Conservation (phyloP, 164 flowering plant species). For the Magnolia sinica region DNA sequence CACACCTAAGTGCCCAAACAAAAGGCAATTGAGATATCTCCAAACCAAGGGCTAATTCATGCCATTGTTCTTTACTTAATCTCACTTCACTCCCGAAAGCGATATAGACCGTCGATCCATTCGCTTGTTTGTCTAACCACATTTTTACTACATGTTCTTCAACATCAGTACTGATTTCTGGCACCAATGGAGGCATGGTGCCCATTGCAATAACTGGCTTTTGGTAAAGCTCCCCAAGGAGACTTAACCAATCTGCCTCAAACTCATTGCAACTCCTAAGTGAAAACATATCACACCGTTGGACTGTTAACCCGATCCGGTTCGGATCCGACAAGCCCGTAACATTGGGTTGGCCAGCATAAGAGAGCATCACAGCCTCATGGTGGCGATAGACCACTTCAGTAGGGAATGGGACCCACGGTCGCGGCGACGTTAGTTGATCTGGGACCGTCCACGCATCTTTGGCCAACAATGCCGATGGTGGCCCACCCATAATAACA, state of each 20-base stretch:
- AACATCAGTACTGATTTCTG: too few species aligned
- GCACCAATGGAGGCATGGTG: neutral
- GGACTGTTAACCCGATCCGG: neutral
- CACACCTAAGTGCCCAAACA: constrained; percentile 32
- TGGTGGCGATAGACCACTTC: neutral
- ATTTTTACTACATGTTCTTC: neutral
- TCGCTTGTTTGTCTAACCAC: constrained; percentile 43
- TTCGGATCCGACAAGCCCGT: constrained; percentile 12
- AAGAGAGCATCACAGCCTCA: neutral
- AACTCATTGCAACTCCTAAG: constrained; percentile 13
- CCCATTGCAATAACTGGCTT: constrained; percentile 25
- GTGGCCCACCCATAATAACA: neutral
- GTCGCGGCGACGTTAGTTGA: neutral
- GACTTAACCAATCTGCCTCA: constrained; percentile 11
- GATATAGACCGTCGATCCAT: constrained; percentile 28
- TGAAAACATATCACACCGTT: constrained; percentile 1
- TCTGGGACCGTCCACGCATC: neutral
- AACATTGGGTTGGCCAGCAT: neutral
- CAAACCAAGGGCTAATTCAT: constrained; percentile 32
- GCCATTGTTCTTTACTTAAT: constrained; percentile 19
- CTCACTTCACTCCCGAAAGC: constrained; percentile 43
- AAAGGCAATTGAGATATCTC: constrained; percentile 34
- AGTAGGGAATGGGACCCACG: neutral
- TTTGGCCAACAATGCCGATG: neutral
- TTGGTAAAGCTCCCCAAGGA: constrained; percentile 9